Evolutionary conservation across 1,139 yeast species (phyloP).

Genomic region (Groenewaldozyma auringiensis): DNA sequence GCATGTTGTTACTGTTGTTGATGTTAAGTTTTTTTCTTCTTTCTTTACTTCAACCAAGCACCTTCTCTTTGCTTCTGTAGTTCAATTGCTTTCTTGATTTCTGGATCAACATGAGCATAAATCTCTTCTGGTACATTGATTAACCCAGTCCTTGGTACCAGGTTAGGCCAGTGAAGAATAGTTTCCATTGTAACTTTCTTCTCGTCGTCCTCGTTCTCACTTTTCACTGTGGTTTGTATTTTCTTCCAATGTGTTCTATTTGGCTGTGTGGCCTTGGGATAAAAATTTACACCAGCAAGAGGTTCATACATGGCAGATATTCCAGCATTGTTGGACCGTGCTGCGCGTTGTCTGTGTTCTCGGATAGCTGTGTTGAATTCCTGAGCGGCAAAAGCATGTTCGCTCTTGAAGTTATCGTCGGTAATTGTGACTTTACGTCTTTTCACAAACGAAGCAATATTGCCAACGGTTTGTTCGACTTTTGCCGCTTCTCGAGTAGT

Average conservation of each 20-base stretch:
- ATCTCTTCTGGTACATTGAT: conserved; percentile 48
- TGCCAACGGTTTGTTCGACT: neutral
- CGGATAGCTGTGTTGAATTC: conserved; percentile 57
- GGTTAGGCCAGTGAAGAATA: conserved; percentile 37
- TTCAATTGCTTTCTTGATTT: conserved; percentile 51
- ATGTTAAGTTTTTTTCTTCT: no score
- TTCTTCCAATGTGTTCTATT: conserved; percentile 35
- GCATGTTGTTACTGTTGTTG: no score
- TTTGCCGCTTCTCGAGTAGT: conserved; percentile 23
- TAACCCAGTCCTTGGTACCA: conserved; percentile 52
- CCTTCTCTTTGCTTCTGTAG: conserved; percentile 57
- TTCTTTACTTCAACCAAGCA: conserved; percentile 11
- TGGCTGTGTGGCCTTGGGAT: conserved; percentile 74
- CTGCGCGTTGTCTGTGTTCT: conserved; percentile 51
- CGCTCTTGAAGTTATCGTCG: conserved; percentile 80
- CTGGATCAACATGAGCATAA: conserved; percentile 47
- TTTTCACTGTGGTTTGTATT: conserved; percentile 14
- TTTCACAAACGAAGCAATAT: conserved; percentile 16
- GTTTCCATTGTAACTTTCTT: conserved; percentile 45
- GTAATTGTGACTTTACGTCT: conserved; percentile 37
- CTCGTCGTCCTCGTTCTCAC: conserved; percentile 14
- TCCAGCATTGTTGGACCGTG: conserved; percentile 31
- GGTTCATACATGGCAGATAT: conserved; percentile 58
- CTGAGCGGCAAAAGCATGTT: conserved; percentile 70
- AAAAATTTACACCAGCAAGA: conserved; percentile 71